A percentile compares a stretch with the other conserved stretches of the same genome.
Evolutionary conservation across 148 eudicot species (phyloP).

Genomic region (Arbutus unedo): DNA sequence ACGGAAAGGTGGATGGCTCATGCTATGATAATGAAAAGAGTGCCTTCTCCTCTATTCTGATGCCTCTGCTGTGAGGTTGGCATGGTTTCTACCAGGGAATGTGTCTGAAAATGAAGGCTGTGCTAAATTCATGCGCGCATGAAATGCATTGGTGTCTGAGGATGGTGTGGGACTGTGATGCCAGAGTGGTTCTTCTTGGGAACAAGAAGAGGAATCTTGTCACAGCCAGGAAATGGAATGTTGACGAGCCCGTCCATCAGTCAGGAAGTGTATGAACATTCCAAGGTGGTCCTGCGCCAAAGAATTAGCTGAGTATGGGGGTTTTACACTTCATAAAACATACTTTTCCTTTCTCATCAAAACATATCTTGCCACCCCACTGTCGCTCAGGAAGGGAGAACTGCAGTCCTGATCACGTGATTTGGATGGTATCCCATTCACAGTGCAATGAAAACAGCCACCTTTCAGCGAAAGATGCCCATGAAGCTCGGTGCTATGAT

Average conservation of each 20-base stretch:
- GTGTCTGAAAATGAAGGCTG: conserved; percentile 53
- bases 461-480: neutral
- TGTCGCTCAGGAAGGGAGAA: conserved; percentile 21
- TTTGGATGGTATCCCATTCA: conserved; percentile 1
- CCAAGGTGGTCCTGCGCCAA: conserved; percentile 80
- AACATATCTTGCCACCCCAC: conserved; percentile 28
- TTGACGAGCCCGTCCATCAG: conserved; percentile 51
- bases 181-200: conserved; percentile 58
- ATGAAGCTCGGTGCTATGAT: conserved; percentile 1
- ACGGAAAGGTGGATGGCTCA: conserved; percentile 61
- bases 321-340: conserved; percentile 39
- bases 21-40: conserved; percentile 53
- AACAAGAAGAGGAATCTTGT: conserved; percentile 53
- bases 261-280: conserved; percentile 33
- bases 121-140: conserved; percentile 44
- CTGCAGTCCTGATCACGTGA: conserved; percentile 6
- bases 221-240: conserved; percentile 49
- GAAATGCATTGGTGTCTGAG: conserved; percentile 52
- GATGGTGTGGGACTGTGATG: conserved; percentile 44
- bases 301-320: conserved; percentile 66
- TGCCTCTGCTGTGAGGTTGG: conserved; percentile 53
- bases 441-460: neutral
- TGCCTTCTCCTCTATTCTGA: conserved; percentile 51
- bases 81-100: conserved; percentile 36
- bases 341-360: conserved; percentile 26